Conservation (phyloP, 2,329 filamentous ascomycete genomes). For the Nemania sp. region DNA sequence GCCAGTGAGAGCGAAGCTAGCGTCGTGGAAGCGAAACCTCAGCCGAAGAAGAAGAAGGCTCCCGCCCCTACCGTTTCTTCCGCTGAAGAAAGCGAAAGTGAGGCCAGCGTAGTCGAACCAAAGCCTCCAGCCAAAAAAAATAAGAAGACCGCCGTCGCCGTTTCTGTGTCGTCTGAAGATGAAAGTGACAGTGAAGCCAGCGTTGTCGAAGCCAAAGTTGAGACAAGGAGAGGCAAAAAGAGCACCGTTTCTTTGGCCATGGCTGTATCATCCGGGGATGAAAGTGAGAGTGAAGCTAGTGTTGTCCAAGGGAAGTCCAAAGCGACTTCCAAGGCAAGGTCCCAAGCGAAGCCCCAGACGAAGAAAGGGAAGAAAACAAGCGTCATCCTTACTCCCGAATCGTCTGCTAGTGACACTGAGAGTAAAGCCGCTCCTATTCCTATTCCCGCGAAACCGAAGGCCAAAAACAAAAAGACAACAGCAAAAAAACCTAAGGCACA, state of each 20-base stretch:
- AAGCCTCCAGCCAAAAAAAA: conserved; percentile 5
- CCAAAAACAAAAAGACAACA: conserved; percentile 16
- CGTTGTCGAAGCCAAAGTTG: conserved; percentile 17
- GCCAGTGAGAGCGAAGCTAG: conserved; percentile 32
- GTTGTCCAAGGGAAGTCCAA: conserved; percentile 21
- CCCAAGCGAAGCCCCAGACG: conserved; percentile 20
- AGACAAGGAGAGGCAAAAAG: conserved; percentile 12
- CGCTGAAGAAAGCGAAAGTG: conserved; percentile 31
- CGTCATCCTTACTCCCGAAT: conserved; percentile 6
- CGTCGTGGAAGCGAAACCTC: conserved; percentile 17
- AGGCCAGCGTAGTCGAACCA: background rate
- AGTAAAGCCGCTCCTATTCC: conserved; percentile 16
- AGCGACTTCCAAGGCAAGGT: conserved; percentile 27
- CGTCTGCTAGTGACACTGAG: conserved; percentile 24
- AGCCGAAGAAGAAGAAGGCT: conserved; percentile 18
- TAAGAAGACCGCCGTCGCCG: conserved; percentile 14
- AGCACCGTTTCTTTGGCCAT: conserved; percentile 6
- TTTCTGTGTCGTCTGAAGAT: conserved; percentile 25
- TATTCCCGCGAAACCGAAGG: background rate
- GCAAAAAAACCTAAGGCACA: conserved; percentile 3
- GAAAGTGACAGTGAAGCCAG: conserved; percentile 33
- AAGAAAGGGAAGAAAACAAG: conserved; percentile 37
- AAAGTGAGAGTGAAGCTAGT: conserved; percentile 16
- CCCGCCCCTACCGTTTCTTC: conserved; percentile 14
- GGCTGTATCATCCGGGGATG: conserved; percentile 20